These are phyloP conservation scores for Blastobotrys illinoisensis DNA, from an alignment of 1,139 yeast genomes.

Conservation along the genomic window DNA sequence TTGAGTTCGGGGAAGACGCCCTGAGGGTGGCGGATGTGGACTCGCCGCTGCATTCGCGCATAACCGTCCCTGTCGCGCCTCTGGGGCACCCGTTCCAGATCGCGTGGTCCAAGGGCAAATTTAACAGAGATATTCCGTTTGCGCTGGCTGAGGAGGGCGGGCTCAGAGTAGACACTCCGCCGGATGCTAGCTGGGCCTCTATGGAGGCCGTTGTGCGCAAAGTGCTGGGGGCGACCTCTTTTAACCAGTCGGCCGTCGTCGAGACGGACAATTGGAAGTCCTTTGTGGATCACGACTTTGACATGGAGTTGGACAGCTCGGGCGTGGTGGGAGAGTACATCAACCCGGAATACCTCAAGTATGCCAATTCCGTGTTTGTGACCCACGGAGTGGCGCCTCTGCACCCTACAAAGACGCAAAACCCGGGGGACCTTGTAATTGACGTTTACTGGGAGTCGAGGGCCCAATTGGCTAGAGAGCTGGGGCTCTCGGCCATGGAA, in stretches of 20 bases:
- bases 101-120: constrained; percentile 21
- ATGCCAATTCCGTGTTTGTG: constrained; percentile 23
- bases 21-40: constrained; percentile 13
- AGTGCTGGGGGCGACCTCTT: constrained; percentile 4
- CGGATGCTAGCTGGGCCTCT: constrained; percentile 14
- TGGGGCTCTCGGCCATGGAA: neutral
- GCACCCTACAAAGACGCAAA: constrained; percentile 20
- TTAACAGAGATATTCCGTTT: constrained; percentile 24
- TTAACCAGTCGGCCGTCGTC: constrained; percentile 12
- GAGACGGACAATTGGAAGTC: constrained; percentile 27
- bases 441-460: constrained; percentile 22
- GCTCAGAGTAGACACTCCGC: constrained; percentile 22
- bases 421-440: constrained; percentile 21
- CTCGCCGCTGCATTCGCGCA: constrained; percentile 23
- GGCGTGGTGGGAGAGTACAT: neutral
- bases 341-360: constrained; percentile 11
- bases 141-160: constrained; percentile 28
- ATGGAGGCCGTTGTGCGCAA: constrained; percentile 3
- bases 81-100: constrained; percentile 19
- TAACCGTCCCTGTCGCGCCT: constrained; percentile 20
- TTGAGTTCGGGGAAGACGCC: constrained; percentile 12
- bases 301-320: neutral
- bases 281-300: constrained; percentile 9
- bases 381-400: constrained; percentile 23
- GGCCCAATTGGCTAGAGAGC: neutral